These are phyloP conservation scores for Penicillium griseofulvum DNA, from an alignment of 2,329 filamentous ascomycete genomes.

Conservation along the genomic window DNA sequence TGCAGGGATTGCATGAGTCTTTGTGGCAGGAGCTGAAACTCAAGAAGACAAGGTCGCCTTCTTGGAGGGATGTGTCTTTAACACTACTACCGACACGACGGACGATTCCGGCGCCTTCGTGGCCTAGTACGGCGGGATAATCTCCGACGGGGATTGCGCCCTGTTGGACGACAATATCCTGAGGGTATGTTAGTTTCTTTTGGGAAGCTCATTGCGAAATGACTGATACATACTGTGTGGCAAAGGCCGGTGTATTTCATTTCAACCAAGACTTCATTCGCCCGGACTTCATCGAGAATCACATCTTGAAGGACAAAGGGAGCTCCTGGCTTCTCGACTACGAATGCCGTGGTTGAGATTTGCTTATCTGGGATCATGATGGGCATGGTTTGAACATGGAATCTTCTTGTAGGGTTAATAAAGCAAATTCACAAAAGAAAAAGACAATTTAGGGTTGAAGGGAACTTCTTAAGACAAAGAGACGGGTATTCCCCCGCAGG, in stretches of 20 bases:
- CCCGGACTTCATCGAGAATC: conserved; percentile 25
- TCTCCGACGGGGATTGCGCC: conserved; percentile 24
- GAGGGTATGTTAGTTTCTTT: neutral
- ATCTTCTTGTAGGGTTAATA: no score
- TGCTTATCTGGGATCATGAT: conserved; percentile 19
- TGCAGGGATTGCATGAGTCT: conserved; percentile 19
- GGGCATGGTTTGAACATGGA: neutral
- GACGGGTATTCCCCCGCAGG: conserved; percentile 11
- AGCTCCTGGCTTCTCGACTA: conserved; percentile 16
- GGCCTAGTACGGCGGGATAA: conserved; percentile 27
- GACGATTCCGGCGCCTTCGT: conserved; percentile 30
- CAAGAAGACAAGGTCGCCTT: conserved; percentile 34
- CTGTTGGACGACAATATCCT: conserved; percentile 31
- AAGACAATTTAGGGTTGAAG: neutral
- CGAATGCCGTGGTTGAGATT: conserved; percentile 21
- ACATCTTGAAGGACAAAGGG: conserved; percentile 28
- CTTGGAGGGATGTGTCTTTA: conserved; percentile 23
- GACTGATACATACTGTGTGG: conserved; percentile 25
- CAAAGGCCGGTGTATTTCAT: conserved; percentile 39
- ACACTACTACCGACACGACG: conserved; percentile 28
- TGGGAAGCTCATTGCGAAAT: neutral
- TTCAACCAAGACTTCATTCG: conserved; percentile 35
- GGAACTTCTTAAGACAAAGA: neutral
- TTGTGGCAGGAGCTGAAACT: conserved; percentile 25
- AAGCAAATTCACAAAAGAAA: no score